These are phyloP conservation scores for Colletotrichum tofieldiae DNA, from an alignment of 2,329 filamentous ascomycete genomes.

Conservation along the genomic window DNA sequence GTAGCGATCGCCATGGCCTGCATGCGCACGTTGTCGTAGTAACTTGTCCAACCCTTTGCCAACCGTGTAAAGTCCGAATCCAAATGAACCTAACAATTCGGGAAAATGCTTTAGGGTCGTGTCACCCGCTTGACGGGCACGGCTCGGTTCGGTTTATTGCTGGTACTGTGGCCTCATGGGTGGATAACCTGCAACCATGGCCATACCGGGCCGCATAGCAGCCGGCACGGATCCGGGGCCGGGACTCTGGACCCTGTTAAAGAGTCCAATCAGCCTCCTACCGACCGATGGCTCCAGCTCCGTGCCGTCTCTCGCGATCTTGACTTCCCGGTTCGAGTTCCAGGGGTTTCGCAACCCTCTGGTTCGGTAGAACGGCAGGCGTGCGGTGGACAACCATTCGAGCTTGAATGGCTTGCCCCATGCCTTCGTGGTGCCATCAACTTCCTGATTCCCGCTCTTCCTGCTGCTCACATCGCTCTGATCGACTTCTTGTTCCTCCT, in stretches of 20 bases:
- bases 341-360: conserved; percentile 91
- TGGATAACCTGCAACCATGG: conserved; percentile 57
- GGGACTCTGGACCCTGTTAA: conserved; percentile 72
- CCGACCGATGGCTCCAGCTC: conserved; percentile 90
- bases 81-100: neutral
- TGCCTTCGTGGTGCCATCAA: conserved; percentile 71
- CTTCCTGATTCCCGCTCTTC: conserved; percentile 56
- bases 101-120: neutral
- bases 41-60: conserved; percentile 13
- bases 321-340: conserved; percentile 96
- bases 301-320: conserved; percentile 95
- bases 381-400: conserved; percentile 88
- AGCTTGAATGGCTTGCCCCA: conserved; percentile 95
- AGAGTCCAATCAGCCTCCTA: conserved; percentile 82
- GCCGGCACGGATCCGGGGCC: conserved; percentile 46
- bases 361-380: conserved; percentile 90
- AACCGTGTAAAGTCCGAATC: neutral
- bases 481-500: conserved; percentile 65
- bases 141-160: conserved; percentile 43
- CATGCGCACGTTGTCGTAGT: conserved; percentile 19
- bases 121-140: neutral
- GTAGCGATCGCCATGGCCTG: conserved; percentile 33
- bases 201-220: conserved; percentile 51
- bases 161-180: conserved; percentile 55
- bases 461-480: conserved; percentile 49